Percentiles rank a stretch among this genome's conserved stretches.
Evolutionary conservation across 306 rosid genomes (phyloP).

Genomic region (Corylus americana): DNA sequence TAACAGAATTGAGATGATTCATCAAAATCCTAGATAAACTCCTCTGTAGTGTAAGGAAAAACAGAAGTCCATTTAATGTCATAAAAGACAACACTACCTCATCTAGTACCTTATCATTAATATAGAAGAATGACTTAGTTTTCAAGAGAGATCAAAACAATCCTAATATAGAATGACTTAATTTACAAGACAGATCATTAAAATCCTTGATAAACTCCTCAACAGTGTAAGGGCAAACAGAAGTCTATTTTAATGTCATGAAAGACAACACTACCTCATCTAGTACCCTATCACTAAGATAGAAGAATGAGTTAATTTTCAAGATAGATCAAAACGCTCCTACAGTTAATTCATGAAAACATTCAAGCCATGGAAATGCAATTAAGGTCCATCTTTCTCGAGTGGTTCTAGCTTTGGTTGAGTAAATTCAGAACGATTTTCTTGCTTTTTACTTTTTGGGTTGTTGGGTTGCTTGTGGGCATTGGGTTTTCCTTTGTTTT

Average conservation of each 20-base stretch:
- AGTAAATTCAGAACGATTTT: not conserved
- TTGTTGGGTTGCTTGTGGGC: no score
- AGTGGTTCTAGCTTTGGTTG: not conserved
- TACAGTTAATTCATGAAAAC: not conserved
- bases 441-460: no score
- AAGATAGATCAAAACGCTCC: not conserved
- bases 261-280: not conserved
- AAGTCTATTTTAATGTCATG: not conserved
- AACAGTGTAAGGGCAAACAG: not conserved
- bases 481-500: no score
- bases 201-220: not conserved
- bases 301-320: not conserved
- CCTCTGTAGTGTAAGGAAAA: not conserved
- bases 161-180: no score
- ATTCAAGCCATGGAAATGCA: not conserved
- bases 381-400: not conserved
- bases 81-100: not conserved
- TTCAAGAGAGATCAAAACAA: not conserved
- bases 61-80: not conserved
- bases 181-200: not conserved
- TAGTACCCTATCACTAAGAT: not conserved
- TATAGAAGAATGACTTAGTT: not conserved
- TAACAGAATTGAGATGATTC: not conserved
- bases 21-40: not conserved
- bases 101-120: not conserved